Percentiles rank a stretch among this genome's conserved stretches.
These are phyloP conservation scores for Blumeria graminis DNA, from an alignment of 2,329 filamentous ascomycete species.

Conservation along the genomic window DNA sequence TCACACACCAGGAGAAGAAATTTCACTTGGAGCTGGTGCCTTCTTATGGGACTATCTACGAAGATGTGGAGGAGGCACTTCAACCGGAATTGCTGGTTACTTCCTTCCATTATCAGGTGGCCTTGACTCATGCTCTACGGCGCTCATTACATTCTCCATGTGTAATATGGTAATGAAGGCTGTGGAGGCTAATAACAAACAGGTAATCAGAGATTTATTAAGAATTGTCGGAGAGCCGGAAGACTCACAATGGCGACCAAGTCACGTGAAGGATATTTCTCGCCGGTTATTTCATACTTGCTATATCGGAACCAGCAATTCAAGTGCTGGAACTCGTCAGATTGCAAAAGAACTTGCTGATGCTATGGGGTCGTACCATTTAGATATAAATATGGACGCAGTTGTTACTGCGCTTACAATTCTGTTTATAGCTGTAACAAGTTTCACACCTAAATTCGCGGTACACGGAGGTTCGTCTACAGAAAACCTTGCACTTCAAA, in stretches of 20 bases:
- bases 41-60: constrained; percentile 43
- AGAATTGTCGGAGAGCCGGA: constrained; percentile 26
- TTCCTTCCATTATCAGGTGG: constrained; percentile 33
- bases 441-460: constrained; percentile 35
- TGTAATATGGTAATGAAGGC: constrained; percentile 30
- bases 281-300: constrained; percentile 34
- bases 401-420: constrained; percentile 12
- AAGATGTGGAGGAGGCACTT: constrained; percentile 14
- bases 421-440: constrained; percentile 31
- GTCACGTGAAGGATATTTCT: constrained; percentile 28
- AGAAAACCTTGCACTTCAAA: constrained; percentile 33
- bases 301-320: constrained; percentile 36
- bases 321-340: constrained; percentile 29
- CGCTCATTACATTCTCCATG: constrained; percentile 18
- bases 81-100: constrained; percentile 21
- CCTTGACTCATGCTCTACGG: constrained; percentile 33
- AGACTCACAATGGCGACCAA: constrained; percentile 18
- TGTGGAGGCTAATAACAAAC: constrained; percentile 23
- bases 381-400: constrained; percentile 31
- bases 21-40: constrained; percentile 36
- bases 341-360: constrained; percentile 35
- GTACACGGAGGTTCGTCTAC: constrained; percentile 27
- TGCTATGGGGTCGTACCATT: constrained; percentile 47
- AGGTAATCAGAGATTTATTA: constrained; percentile 27
- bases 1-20: constrained; percentile 41